phyloP scores from a whole-genome alignment of 2,329 filamentous ascomycete genomes.

The Leptographium wingfieldii region DNA sequence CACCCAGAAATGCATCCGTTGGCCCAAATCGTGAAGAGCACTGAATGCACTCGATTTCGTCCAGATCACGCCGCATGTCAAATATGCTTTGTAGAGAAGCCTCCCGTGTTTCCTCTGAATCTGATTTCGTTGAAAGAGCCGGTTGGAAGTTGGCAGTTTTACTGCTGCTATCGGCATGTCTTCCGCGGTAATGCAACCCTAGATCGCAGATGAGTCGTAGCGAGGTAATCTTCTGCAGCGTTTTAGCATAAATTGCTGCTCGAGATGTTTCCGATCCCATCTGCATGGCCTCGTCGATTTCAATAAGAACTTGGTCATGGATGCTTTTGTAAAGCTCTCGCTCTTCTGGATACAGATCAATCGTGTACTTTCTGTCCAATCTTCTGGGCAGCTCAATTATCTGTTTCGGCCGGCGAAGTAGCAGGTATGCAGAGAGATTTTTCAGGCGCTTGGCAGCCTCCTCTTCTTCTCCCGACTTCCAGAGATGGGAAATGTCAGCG shows the following conservation, averaged over 20 bases:
- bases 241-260: conserved; percentile 23
- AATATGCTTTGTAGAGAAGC: conserved; percentile 20
- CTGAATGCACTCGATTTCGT: conserved; percentile 14
- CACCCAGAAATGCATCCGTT: conserved; percentile 13
- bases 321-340: conserved; percentile 22
- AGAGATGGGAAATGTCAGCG: conserved; percentile 22
- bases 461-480: conserved; percentile 24
- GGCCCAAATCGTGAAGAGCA: conserved; percentile 17
- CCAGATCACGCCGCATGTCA: conserved; percentile 20
- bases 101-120: too few species aligned
- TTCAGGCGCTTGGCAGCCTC: conserved; percentile 27
- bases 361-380: conserved; percentile 18
- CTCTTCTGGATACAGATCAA: conserved; percentile 26
- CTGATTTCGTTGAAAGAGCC: too few species aligned
- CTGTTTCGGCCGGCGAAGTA: conserved; percentile 26
- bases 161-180: conserved; percentile 3
- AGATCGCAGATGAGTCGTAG: conserved; percentile 34
- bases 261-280: conserved; percentile 5
- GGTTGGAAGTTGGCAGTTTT: too few species aligned
- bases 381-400: conserved; percentile 26
- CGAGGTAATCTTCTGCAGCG: conserved; percentile 30
- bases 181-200: conserved; percentile 24
- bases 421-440: conserved; percentile 22
- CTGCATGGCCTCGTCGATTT: conserved; percentile 22
- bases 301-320: conserved; percentile 15